These are phyloP conservation scores for Schizothecium vesticola DNA, from an alignment of 495 filamentous ascomycete species.

Conservation along the genomic window DNA sequence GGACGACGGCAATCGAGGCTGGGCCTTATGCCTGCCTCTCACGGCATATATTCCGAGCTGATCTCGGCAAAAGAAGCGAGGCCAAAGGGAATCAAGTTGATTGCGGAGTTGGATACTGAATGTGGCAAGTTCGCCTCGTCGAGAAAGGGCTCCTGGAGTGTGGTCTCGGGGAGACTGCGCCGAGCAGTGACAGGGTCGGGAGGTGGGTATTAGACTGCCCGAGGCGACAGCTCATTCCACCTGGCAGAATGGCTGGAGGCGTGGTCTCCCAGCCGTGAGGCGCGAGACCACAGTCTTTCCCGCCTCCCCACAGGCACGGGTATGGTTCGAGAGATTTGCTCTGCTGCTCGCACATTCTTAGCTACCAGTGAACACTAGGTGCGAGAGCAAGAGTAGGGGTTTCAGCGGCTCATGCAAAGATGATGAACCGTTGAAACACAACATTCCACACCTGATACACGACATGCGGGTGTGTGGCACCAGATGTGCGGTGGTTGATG, in stretches of 20 bases:
- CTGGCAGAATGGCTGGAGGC: neutral
- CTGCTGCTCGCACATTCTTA: neutral
- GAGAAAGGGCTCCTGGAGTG: neutral
- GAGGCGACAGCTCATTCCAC: constrained; percentile 3
- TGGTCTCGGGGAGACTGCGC: constrained; percentile 7
- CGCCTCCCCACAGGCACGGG: neutral
- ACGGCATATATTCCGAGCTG: neutral
- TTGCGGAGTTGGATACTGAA: neutral
- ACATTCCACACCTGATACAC: neutral
- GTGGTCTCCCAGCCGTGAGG: neutral
- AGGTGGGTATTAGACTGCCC: neutral
- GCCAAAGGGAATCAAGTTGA: neutral
- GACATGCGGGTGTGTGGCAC: neutral
- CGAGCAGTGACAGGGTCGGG: constrained; percentile 4
- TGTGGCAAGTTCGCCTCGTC: neutral
- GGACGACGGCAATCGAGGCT: neutral
- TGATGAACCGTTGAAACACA: neutral
- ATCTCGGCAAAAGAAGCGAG: neutral
- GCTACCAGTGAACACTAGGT: neutral
- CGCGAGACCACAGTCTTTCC: neutral
- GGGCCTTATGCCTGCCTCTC: neutral
- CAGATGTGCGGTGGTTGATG: neutral
- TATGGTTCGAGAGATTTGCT: neutral
- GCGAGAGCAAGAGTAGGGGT: neutral
- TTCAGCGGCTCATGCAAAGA: neutral